phyloP scores from a whole-genome alignment of 108 stramenopile species.

The Cyclotella kingstonii region DNA sequence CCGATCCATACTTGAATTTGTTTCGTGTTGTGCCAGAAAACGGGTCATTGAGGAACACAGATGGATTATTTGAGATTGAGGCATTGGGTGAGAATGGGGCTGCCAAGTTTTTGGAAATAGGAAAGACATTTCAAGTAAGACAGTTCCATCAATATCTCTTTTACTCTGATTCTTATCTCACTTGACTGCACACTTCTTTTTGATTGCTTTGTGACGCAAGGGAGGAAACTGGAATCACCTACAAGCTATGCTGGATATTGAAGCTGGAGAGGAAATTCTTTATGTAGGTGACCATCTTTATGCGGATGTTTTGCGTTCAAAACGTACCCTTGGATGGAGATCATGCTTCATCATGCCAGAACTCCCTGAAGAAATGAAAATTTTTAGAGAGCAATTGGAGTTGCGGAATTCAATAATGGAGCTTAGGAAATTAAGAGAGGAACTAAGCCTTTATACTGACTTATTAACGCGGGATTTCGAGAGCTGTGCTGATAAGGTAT shows the following conservation, averaged over 20 bases:
- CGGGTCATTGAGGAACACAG: conserved; percentile 83
- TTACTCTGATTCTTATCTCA: neutral
- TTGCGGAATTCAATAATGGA: conserved; percentile 53
- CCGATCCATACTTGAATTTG: conserved; percentile 85
- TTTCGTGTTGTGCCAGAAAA: conserved; percentile 81
- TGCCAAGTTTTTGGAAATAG: conserved; percentile 74
- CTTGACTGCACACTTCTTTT: too few species aligned
- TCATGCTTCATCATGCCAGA: conserved; percentile 90
- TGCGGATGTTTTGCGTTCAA: conserved; percentile 88
- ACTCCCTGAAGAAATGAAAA: conserved; percentile 79
- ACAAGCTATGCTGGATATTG: conserved; percentile 83
- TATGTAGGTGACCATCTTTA: conserved; percentile 98
- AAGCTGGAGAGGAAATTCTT: conserved; percentile 91
- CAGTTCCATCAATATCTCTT: neutral
- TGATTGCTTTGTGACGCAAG: neutral
- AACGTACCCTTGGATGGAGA: conserved; percentile 95
- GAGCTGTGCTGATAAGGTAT: conserved; percentile 12
- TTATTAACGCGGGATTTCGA: conserved; percentile 38
- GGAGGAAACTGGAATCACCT: conserved; percentile 95
- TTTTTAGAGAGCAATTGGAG: conserved; percentile 48
- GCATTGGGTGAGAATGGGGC: conserved; percentile 71
- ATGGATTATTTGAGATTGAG: conserved; percentile 89
- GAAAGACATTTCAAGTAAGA: conserved; percentile 81
- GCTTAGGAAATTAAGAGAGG: conserved; percentile 62
- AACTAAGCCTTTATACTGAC: conserved; percentile 55